These are phyloP conservation scores for Notholithocarpus densiflorus DNA, from an alignment of 306 rosid genomes.

Conservation along the genomic window DNA sequence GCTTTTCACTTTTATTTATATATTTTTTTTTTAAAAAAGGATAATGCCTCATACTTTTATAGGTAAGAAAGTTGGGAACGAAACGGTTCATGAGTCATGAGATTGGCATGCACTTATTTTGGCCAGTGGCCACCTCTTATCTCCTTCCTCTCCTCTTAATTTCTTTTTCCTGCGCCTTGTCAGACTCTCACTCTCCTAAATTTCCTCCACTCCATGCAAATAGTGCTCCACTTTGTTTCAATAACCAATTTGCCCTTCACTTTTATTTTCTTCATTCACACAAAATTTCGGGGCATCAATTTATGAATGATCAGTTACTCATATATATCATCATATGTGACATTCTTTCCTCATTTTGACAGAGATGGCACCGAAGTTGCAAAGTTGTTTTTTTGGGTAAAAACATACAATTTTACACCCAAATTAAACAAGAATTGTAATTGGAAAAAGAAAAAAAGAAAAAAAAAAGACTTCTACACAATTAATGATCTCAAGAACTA, in stretches of 20 bases:
- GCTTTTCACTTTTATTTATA: background rate
- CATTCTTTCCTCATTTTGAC: no score
- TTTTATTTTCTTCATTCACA: background rate
- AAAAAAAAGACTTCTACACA: no score
- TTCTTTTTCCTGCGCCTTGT: slow-evolving; percentile 49
- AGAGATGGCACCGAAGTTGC: no score
- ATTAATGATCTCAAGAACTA: no score
- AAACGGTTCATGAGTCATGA: slow-evolving; percentile 21
- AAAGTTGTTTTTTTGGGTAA: no score
- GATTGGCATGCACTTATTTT: background rate
- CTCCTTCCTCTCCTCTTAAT: background rate
- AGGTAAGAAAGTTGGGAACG: background rate
- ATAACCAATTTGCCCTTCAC: background rate
- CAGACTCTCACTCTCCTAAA: slow-evolving; percentile 47
- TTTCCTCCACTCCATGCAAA: slow-evolving; percentile 6
- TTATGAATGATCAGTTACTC: no score
- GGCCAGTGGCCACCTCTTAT: slow-evolving; percentile 5
- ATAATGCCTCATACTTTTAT: no score
- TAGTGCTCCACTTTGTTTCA: background rate
- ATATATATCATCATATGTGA: no score
- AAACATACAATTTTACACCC: no score
- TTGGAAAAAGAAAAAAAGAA: no score
- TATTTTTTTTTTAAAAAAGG: no score
- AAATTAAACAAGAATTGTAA: no score
- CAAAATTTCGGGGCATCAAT: background rate